phyloP scores from a whole-genome alignment of 345 rosid genomes.

The Psidium friedrichsthalianum region DNA sequence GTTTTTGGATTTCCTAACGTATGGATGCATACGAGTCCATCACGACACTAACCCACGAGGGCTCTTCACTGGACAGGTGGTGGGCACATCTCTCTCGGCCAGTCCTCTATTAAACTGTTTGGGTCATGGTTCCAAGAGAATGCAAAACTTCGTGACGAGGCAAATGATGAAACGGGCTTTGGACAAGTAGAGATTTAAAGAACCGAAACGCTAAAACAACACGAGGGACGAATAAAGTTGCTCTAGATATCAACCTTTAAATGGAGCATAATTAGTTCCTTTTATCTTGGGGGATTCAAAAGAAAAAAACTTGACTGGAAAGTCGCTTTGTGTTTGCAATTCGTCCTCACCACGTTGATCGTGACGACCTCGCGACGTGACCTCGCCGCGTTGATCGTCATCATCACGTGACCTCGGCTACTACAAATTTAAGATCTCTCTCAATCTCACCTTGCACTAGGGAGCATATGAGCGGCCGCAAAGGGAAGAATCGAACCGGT shows the following conservation, averaged over 20 bases:
- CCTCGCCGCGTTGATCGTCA: background rate
- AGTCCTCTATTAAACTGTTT: too few species aligned
- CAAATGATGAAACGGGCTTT: background rate
- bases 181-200: background rate
- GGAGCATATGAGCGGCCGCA: background rate
- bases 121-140: background rate
- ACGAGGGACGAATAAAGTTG: background rate
- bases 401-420: background rate
- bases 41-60: background rate
- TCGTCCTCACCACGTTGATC: background rate
- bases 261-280: background rate
- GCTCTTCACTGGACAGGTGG: background rate
- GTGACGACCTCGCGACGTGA: too few species aligned
- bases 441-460: too few species aligned
- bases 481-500: background rate
- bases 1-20: background rate
- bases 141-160: background rate
- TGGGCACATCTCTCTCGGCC: too few species aligned
- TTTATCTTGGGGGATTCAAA: background rate
- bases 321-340: background rate
- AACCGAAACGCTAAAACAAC: background rate
- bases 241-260: background rate
- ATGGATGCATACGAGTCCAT: background rate
- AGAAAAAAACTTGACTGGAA: background rate
- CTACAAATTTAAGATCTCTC: background rate